Conservation (phyloP, 2,329 filamentous ascomycete species). For the Calonectria pauciramosa region DNA sequence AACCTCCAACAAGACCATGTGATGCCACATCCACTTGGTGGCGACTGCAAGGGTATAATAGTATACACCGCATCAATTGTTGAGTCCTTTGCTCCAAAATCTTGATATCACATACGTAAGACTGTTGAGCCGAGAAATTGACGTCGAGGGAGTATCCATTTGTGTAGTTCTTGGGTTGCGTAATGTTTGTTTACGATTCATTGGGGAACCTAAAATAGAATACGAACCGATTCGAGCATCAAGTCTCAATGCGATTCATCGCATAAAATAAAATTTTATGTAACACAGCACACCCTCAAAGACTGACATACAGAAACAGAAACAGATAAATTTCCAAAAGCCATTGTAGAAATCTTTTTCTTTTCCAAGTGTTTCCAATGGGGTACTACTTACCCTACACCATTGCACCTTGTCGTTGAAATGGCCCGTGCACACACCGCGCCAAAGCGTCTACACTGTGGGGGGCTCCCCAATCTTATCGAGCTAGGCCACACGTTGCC, state of each 20-base stretch:
- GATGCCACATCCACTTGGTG: not conserved
- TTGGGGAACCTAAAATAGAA: not conserved
- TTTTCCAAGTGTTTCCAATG: not conserved
- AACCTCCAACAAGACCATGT: not conserved
- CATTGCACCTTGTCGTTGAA: not conserved
- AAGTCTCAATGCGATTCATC: not conserved
- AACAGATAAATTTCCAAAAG: not conserved
- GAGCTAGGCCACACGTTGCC: slow-evolving; percentile 35
- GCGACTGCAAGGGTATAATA: not conserved
- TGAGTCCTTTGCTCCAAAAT: not conserved
- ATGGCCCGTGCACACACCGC: not conserved
- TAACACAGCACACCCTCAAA: not conserved
- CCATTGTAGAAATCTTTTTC: not conserved
- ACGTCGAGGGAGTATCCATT: not conserved
- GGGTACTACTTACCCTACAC: not conserved
- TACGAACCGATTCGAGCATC: not conserved
- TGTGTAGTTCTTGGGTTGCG: not conserved
- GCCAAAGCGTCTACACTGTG: not conserved
- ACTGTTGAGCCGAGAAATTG: not conserved
- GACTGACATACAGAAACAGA: not conserved
- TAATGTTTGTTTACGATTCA: not conserved
- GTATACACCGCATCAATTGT: not conserved
- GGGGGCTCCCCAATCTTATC: slow-evolving; percentile 21
- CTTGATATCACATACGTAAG: not conserved
- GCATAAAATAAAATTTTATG: not conserved